phyloP scores from a whole-genome alignment of 2,329 filamentous ascomycete species.

The Pleoardoris graminearum region DNA sequence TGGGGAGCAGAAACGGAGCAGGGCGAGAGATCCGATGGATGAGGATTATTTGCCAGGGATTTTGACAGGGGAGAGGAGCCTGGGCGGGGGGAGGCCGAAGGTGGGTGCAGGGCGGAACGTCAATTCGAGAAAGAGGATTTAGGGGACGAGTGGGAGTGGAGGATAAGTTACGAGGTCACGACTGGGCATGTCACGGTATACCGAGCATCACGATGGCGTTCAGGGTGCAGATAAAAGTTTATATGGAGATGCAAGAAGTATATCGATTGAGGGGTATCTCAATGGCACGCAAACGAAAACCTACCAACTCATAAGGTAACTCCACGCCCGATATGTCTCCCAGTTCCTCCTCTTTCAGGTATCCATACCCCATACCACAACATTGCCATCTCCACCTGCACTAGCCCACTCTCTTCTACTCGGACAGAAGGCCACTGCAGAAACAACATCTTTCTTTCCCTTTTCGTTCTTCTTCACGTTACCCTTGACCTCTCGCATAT shows the following conservation, averaged over 20 bases:
- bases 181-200: constrained; percentile 4
- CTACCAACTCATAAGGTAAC: background rate
- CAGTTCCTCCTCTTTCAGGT: background rate
- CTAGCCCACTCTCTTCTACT: constrained; percentile 53
- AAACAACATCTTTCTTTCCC: constrained; percentile 51
- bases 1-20: constrained; percentile 65
- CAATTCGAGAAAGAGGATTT: constrained; percentile 71
- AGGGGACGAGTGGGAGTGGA: background rate
- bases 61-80: constrained; percentile 74
- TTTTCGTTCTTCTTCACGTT: constrained; percentile 10
- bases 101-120: constrained; percentile 86
- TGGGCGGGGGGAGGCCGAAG: constrained; percentile 67
- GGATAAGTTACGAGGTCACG: constrained; percentile 2
- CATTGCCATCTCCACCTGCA: constrained; percentile 54
- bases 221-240: background rate
- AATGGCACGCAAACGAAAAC: background rate
- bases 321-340: background rate
- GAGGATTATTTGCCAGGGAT: constrained; percentile 88
- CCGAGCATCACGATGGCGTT: constrained; percentile 13
- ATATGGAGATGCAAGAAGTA: background rate
- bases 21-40: constrained; percentile 87
- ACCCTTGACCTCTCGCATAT: constrained; percentile 32
- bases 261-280: constrained; percentile 7
- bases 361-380: constrained; percentile 41
- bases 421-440: constrained; percentile 53